Conservation (phyloP, 805 yeast species). For the Barnettozyma sp. region DNA sequence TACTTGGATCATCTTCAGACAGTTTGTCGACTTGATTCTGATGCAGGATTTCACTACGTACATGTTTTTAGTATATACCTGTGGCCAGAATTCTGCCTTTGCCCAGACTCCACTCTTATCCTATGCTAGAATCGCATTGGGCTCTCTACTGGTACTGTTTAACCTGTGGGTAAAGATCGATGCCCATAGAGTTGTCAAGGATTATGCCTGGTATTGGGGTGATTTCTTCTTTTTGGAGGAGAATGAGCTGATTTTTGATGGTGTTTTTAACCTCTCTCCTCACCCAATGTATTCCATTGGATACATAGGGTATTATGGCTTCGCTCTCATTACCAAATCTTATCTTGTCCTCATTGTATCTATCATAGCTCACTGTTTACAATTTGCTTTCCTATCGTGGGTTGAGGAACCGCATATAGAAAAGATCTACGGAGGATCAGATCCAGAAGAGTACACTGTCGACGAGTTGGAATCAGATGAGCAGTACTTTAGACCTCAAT, state of each 20-base stretch:
- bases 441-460: constrained; percentile 27
- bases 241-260: constrained; percentile 70
- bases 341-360: constrained; percentile 65
- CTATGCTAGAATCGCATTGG: constrained; percentile 47
- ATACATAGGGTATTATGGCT: constrained; percentile 80
- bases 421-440: constrained; percentile 54
- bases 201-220: constrained; percentile 95
- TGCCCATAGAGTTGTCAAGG: constrained; percentile 84
- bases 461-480: constrained; percentile 32
- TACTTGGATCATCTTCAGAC: constrained; percentile 76
- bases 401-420: constrained; percentile 87
- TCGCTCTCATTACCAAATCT: constrained; percentile 69
- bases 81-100: constrained; percentile 27
- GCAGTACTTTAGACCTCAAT: constrained; percentile 46
- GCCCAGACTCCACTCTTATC: constrained; percentile 41
- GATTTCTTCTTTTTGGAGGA: constrained; percentile 80
- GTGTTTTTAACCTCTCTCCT: constrained; percentile 84
- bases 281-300: constrained; percentile 93
- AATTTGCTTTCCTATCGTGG: constrained; percentile 63
- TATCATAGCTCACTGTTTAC: constrained; percentile 66
- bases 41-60: constrained; percentile 82
- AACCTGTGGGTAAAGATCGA: constrained; percentile 81
- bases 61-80: constrained; percentile 46
- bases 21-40: constrained; percentile 70
- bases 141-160: constrained; percentile 56